A percentile compares a stretch with the other conserved stretches of the same genome.
Conservation (phyloP, 352 stramenopile genomes). For the Phytophthora kernoviae region DNA sequence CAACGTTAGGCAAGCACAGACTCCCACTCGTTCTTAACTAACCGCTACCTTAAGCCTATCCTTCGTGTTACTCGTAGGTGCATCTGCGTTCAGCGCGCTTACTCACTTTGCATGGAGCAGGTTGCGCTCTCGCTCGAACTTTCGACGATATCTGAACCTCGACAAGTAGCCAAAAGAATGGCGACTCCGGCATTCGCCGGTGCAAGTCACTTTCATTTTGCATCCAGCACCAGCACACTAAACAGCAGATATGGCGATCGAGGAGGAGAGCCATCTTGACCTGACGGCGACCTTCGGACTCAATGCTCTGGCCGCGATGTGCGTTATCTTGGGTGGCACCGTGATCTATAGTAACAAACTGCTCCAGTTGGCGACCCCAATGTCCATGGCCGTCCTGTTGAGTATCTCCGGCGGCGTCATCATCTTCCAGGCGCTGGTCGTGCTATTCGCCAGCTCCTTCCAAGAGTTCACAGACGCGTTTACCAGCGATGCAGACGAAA, state of each 20-base stretch:
- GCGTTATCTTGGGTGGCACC: conserved; percentile 62
- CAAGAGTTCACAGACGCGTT: conserved; percentile 48
- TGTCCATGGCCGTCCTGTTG: conserved; percentile 64
- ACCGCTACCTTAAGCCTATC: not conserved
- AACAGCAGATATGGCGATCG: conserved; percentile 25
- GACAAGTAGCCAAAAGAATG: no score
- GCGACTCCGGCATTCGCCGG: not conserved
- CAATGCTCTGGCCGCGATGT: conserved; percentile 57
- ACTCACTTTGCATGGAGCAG: conserved; percentile 2
- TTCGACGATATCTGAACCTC: conserved; percentile 27
- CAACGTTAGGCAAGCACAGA: conserved; percentile 11
- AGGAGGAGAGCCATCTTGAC: conserved; percentile 35
- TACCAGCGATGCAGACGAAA: conserved; percentile 21
- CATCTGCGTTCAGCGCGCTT: conserved; percentile 23
- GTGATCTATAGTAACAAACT: conserved; percentile 77
- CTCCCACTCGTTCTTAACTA: conserved; percentile 15
- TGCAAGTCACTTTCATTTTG: conserved; percentile 26
- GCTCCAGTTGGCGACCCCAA: conserved; percentile 63
- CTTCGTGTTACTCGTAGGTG: not conserved
- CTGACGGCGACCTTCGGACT: conserved; percentile 54
- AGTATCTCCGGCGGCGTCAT: conserved; percentile 76
- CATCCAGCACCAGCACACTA: not conserved
- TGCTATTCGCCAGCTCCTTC: conserved; percentile 62
- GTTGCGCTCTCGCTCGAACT: conserved; percentile 19
- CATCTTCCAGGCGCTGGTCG: conserved; percentile 76